These are phyloP conservation scores for Alternaria tenuissima DNA, from an alignment of 2,329 filamentous ascomycete genomes.

Conservation along the genomic window DNA sequence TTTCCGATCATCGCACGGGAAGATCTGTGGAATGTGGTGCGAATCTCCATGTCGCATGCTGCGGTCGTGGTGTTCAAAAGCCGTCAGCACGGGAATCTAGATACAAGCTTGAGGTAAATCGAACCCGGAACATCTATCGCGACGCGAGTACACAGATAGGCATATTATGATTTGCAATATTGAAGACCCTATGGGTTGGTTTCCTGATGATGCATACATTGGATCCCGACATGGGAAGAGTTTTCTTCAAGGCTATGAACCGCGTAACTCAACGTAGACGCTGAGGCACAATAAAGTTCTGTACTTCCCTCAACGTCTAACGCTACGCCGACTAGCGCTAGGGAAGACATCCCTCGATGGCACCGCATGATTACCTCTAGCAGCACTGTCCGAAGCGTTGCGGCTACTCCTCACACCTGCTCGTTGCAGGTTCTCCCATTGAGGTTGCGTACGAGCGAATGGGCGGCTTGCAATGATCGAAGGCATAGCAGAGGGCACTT, in stretches of 20 bases:
- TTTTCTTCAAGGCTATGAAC: neutral
- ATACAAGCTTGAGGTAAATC: neutral
- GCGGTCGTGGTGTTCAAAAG: neutral
- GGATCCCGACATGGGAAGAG: neutral
- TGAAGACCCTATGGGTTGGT: neutral
- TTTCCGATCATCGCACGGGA: neutral
- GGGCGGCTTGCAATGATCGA: conserved; percentile 21
- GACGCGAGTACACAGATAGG: neutral
- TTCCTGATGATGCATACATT: neutral
- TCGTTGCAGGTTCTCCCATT: conserved; percentile 28
- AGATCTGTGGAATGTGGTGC: neutral
- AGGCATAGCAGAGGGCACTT: conserved; percentile 28
- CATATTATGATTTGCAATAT: neutral
- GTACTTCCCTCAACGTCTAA: conserved; percentile 24
- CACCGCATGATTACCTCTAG: conserved; percentile 1
- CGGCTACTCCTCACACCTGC: conserved; percentile 38
- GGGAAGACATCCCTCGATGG: conserved; percentile 18
- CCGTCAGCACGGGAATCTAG: neutral
- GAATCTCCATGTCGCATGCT: neutral
- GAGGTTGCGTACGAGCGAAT: conserved; percentile 19
- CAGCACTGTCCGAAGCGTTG: conserved; percentile 4
- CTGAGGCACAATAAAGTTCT: neutral
- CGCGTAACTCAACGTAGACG: neutral
- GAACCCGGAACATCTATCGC: neutral
- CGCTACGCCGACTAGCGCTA: conserved; percentile 27